Evolutionary conservation across 2,329 filamentous ascomycete species (phyloP), one percentile per base, ranked within the genome.

Genomic region (Fusarium sp.): DNA sequence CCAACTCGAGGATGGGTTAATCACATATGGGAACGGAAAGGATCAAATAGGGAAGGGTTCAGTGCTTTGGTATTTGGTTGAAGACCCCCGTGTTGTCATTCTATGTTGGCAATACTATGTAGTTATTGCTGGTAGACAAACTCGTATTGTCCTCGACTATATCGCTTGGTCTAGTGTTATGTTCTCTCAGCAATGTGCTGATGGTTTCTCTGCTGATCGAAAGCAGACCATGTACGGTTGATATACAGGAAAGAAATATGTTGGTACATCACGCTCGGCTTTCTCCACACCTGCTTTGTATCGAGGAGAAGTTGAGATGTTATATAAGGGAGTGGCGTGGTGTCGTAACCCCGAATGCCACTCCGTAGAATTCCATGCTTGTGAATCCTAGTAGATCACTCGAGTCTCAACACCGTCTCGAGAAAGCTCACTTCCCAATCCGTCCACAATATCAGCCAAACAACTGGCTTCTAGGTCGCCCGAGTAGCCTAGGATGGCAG

Each of bases 11-110:
- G 49, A 67, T 40, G 58, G 38, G 46, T 40, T 67, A 63, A 70
- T 63, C 36, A 49, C 58, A 45, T 58, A 69, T 54, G 53, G 66
- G 50, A 54, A 45, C 39, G 61, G 52, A 33, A 59, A 48, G 39
- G 49, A 24, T 49, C 24, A 24, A 66, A 58, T 24, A 67, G 20
- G 39, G 33, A 67, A 49, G 20, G 33, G 42, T 44, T 31, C 26
- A 43, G 49, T 68, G 43, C 10, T 40, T 67, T 20, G 28, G 34
- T 39, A 59, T 59, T 45, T 50, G 62, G 36, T 43, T 34, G 26
- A 52, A 52, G 36, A 40, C 52, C 22, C 52, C 22, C 6, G 31
- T 40, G 40, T 63, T 52, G 48, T 34, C 24, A 42, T 58, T 24
- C 43, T 34, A 48, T 52, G 24, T 42, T 58, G 44, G 17, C 52